Evolutionary conservation across 148 eudicot species (phyloP).

Genomic region (Camellia japonica): DNA sequence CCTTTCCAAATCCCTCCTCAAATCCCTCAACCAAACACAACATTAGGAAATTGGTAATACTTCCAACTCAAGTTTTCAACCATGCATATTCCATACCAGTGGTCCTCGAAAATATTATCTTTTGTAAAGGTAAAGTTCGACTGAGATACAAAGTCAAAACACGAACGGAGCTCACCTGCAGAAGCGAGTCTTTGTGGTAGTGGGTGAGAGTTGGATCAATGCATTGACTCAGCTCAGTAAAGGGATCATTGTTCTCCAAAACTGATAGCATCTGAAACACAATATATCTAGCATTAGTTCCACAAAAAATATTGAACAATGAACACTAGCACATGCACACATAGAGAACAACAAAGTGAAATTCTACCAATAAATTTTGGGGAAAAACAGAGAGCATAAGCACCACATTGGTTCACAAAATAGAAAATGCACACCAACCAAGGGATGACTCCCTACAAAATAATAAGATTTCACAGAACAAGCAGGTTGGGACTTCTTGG

Average conservation of each 20-base stretch:
- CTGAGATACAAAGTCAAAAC: not conserved
- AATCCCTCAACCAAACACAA: no score
- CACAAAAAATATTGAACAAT: not conserved
- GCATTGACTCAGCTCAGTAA: slow-evolving; percentile 3
- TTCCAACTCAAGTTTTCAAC: not conserved
- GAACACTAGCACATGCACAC: not conserved
- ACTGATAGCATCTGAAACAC: slow-evolving; percentile 6
- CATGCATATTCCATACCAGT: no score
- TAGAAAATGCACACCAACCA: no score
- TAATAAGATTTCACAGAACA: no score
- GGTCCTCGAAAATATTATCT: not conserved
- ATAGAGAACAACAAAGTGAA: no score
- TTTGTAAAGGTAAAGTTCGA: not conserved
- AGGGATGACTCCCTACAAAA: no score
- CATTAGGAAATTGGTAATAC: not conserved
- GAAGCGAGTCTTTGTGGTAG: slow-evolving; percentile 12
- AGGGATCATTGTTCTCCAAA: slow-evolving; percentile 5
- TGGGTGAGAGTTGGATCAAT: slow-evolving; percentile 2
- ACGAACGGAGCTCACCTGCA: not conserved
- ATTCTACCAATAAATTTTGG: not conserved
- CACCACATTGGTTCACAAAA: no score
- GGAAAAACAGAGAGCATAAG: not conserved
- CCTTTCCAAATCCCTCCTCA: no score
- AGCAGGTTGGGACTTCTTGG: no score
- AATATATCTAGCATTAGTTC: not conserved